These are phyloP conservation scores for Backusella westeae DNA, from an alignment of 192 early-diverging fungal genomes.

Conservation along the genomic window DNA sequence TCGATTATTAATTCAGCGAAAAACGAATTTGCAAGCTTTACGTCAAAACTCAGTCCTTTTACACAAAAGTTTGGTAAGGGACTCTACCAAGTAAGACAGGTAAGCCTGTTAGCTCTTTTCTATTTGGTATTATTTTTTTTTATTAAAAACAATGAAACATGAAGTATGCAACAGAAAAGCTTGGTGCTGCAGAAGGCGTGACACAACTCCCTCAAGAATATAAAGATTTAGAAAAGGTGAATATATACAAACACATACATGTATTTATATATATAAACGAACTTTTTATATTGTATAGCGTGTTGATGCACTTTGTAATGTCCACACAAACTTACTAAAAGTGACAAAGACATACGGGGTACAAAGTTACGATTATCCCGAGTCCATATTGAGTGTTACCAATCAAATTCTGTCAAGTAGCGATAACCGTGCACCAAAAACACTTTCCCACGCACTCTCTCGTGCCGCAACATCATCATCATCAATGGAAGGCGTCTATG, in stretches of 20 bases:
- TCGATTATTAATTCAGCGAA: conserved; percentile 15
- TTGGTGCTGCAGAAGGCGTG: conserved; percentile 70
- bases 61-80: conserved; percentile 41
- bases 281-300: conserved; percentile 45
- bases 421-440: conserved; percentile 10
- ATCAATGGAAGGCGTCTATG: conserved; percentile 59
- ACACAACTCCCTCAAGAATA: conserved; percentile 94
- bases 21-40: conserved; percentile 38
- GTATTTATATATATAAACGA: neutral
- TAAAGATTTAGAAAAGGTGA: conserved; percentile 77
- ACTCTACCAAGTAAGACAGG: conserved; percentile 42
- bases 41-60: conserved; percentile 39
- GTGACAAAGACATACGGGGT: conserved; percentile 70
- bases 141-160: conserved; percentile 16
- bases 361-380: conserved; percentile 68
- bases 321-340: conserved; percentile 65
- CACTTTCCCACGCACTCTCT: conserved; percentile 2
- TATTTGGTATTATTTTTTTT: too few relatives aligned
- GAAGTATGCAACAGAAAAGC: conserved; percentile 61
- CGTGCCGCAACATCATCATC: conserved; percentile 13
- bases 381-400: conserved; percentile 60
- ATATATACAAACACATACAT: neutral
- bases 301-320: conserved; percentile 64
- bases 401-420: conserved; percentile 50
- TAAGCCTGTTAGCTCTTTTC: neutral